Evolutionary conservation across 1,284 basidiomycete genomes (phyloP).

Genomic region (Abortiporus biennis): DNA sequence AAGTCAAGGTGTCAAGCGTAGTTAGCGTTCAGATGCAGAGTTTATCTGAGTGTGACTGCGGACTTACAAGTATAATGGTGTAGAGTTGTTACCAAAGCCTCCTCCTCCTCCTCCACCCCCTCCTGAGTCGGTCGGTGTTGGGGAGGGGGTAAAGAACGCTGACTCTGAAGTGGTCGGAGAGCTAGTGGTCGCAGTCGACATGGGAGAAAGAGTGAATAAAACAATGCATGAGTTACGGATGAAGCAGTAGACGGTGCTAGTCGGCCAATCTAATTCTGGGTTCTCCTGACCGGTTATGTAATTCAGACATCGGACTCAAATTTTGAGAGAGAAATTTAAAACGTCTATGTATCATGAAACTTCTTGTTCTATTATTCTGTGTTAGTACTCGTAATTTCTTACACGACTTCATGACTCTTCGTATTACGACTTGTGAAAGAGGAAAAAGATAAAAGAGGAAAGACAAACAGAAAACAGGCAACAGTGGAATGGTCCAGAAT

Average conservation of each 20-base stretch:
- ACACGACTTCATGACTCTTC: constrained; percentile 4
- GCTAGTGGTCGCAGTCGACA: constrained; percentile 1
- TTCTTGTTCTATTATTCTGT: constrained; percentile 1
- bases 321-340: neutral
- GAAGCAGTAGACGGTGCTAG: neutral
- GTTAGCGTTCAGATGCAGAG: neutral
- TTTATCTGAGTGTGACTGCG: neutral
- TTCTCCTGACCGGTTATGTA: neutral
- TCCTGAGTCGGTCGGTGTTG: neutral
- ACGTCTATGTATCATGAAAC: neutral
- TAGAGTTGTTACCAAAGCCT: neutral
- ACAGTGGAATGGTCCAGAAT: too few relatives aligned
- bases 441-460: neutral
- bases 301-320: neutral
- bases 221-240: neutral
- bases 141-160: constrained; percentile 1
- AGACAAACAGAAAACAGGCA: too few relatives aligned
- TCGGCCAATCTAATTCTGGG: neutral
- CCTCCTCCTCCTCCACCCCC: neutral
- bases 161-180: neutral
- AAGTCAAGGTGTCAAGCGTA: neutral
- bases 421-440: too few relatives aligned
- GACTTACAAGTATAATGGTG: constrained; percentile 4
- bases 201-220: neutral
- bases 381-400: neutral